A percentile compares a stretch with the other conserved stretches of the same genome.
Evolutionary conservation across 1,139 yeast genomes (phyloP).

Genomic region (Wickerhamiella infanticola): DNA sequence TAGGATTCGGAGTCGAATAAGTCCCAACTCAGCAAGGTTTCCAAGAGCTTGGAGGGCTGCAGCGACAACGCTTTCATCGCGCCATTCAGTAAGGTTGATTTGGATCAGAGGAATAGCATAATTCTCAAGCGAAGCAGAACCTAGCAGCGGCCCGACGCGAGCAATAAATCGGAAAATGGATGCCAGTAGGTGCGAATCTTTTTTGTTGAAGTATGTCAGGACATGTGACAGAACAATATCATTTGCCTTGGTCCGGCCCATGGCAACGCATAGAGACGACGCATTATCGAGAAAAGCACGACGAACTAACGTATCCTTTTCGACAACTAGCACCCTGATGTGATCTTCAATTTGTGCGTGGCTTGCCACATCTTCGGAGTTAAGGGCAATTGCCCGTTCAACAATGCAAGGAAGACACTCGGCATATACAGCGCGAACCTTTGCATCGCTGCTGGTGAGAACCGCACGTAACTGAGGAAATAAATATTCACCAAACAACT

Average conservation of each 20-base stretch:
- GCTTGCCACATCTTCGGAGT: neutral
- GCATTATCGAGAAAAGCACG: slow-evolving; percentile 54
- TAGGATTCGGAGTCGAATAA: slow-evolving; percentile 32
- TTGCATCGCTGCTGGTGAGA: slow-evolving; percentile 27
- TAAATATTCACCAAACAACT: slow-evolving; percentile 66
- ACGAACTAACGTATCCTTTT: slow-evolving; percentile 47
- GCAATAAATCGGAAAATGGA: slow-evolving; percentile 66
- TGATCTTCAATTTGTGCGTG: slow-evolving; percentile 44
- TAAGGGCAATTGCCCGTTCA: neutral
- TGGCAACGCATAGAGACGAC: slow-evolving; percentile 59
- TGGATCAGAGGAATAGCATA: slow-evolving; percentile 70
- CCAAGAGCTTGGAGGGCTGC: slow-evolving; percentile 55
- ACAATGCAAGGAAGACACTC: slow-evolving; percentile 39
- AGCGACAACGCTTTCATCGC: slow-evolving; percentile 73
- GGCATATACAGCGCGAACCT: slow-evolving; percentile 56
- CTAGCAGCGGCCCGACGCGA: slow-evolving; percentile 64
- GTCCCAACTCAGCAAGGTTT: slow-evolving; percentile 39
- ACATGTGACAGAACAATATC: slow-evolving; percentile 81
- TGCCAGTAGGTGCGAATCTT: slow-evolving; percentile 48
- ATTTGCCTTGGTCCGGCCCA: slow-evolving; percentile 77
- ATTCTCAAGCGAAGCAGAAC: slow-evolving; percentile 70
- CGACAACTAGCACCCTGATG: slow-evolving; percentile 53
- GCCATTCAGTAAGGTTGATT: slow-evolving; percentile 71
- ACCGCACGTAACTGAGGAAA: slow-evolving; percentile 50
- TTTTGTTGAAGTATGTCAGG: slow-evolving; percentile 79